Conservation (phyloP, 148 eudicot genomes). For the Vaccinium myrtillus region DNA sequence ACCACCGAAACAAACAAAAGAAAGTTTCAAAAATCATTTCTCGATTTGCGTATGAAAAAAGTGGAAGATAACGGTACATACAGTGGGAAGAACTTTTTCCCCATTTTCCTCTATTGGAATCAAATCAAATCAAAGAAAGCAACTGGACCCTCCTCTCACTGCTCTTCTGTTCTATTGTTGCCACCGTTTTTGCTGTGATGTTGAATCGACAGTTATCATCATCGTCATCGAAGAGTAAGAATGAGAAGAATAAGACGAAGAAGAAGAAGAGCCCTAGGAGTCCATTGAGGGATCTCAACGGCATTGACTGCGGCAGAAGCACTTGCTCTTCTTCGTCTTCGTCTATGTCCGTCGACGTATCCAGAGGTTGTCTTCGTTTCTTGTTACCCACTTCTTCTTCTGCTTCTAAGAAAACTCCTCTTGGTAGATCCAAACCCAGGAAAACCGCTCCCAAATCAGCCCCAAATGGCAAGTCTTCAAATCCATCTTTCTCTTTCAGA, state of each 20-base stretch:
- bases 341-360: conserved; percentile 4
- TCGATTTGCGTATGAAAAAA: not conserved
- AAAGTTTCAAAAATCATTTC: not conserved
- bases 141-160: not conserved
- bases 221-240: not conserved
- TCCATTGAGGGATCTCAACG: conserved; percentile 11
- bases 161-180: not conserved
- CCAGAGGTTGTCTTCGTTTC: conserved; percentile 18
- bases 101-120: not conserved
- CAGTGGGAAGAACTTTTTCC: not conserved
- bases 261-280: not conserved
- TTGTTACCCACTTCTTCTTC: not conserved
- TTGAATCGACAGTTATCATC: conserved; percentile 8
- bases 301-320: not conserved
- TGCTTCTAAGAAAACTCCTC: not conserved
- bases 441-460: conserved; percentile 4
- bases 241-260: not conserved
- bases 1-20: too few species aligned
- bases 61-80: not conserved
- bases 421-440: not conserved
- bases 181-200: not conserved
- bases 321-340: conserved; percentile 4
- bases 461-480: not conserved
- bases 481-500: conserved; percentile 8
- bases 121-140: not conserved